Conservation (phyloP, 2,329 filamentous ascomycete genomes). For the Alternaria sp. region DNA sequence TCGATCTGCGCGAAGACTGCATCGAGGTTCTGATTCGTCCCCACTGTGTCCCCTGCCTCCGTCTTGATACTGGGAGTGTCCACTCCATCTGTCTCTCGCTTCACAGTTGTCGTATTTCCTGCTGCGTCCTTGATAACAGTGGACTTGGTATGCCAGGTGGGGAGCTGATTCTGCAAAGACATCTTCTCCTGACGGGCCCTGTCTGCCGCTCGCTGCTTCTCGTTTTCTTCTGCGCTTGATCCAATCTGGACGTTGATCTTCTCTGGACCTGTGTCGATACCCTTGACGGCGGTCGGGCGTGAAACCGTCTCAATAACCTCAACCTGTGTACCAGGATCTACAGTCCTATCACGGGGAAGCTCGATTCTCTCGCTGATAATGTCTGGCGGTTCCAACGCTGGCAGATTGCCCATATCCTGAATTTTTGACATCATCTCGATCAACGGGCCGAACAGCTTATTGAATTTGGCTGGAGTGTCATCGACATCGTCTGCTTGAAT, state of each 20-base stretch:
- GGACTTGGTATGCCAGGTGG: slow-evolving; percentile 75
- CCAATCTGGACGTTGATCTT: slow-evolving; percentile 75
- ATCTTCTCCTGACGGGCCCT: slow-evolving; percentile 70
- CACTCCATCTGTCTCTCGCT: slow-evolving; percentile 51
- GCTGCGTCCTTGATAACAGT: slow-evolving; percentile 66
- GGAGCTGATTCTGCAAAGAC: slow-evolving; percentile 73
- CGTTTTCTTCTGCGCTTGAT: slow-evolving; percentile 69
- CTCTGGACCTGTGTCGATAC: slow-evolving; percentile 70
- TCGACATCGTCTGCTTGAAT: slow-evolving; percentile 43
- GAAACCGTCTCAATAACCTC: slow-evolving; percentile 64
- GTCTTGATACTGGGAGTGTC: slow-evolving; percentile 49
- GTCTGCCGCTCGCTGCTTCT: slow-evolving; percentile 72
- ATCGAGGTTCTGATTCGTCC: slow-evolving; percentile 65
- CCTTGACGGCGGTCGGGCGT: slow-evolving; percentile 73
- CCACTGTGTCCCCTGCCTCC: slow-evolving; percentile 60
- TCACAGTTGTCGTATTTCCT: slow-evolving; percentile 50
- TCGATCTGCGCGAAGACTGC: slow-evolving; percentile 73
- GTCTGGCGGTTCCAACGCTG: slow-evolving; percentile 75
- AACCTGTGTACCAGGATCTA: slow-evolving; percentile 69
- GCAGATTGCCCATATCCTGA: slow-evolving; percentile 79
- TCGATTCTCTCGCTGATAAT: slow-evolving; percentile 70
- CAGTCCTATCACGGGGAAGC: slow-evolving; percentile 70
- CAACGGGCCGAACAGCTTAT: slow-evolving; percentile 81
- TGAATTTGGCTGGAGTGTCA: slow-evolving; percentile 63
- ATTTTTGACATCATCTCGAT: slow-evolving; percentile 67